phyloP scores from a whole-genome alignment of 2,329 filamentous ascomycete genomes.

The Magnaporthiopsis rhizophila region DNA sequence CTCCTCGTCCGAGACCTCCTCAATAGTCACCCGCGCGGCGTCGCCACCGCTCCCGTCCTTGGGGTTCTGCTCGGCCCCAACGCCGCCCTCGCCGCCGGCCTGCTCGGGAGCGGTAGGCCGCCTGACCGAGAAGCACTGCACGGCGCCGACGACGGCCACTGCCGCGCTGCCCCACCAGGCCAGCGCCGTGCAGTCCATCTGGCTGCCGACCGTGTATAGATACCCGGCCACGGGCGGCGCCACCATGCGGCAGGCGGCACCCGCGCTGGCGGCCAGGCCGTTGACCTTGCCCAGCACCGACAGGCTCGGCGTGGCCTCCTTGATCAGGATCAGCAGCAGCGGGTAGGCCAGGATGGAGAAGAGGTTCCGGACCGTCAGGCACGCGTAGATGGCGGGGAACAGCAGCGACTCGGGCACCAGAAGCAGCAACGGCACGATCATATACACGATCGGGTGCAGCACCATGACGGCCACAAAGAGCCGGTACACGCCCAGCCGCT shows the following conservation, averaged over 20 bases:
- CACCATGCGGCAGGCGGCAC: conserved; percentile 59
- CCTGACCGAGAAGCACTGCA: conserved; percentile 51
- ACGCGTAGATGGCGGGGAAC: conserved; percentile 50
- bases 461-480: conserved; percentile 51
- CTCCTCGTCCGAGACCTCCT: background rate
- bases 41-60: too few species aligned
- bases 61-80: background rate
- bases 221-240: conserved; percentile 58
- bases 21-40: background rate
- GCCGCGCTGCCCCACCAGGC: conserved; percentile 57
- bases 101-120: conserved; percentile 13
- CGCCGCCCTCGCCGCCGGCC: background rate
- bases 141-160: conserved; percentile 46
- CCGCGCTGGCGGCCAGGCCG: conserved; percentile 56
- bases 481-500: conserved; percentile 49
- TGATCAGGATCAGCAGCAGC: conserved; percentile 58
- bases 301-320: conserved; percentile 52
- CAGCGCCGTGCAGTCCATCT: conserved; percentile 49
- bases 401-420: conserved; percentile 43
- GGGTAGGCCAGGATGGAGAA: conserved; percentile 59
- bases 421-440: conserved; percentile 50
- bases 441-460: conserved; percentile 54
- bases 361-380: conserved; percentile 49
- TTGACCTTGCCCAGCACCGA: conserved; percentile 56
- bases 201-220: conserved; percentile 52